Evolutionary conservation across 176 grass and related monocot genomes (phyloP), one percentile per base, ranked within the genome.

Genomic region (Paspalum vaginatum): DNA sequence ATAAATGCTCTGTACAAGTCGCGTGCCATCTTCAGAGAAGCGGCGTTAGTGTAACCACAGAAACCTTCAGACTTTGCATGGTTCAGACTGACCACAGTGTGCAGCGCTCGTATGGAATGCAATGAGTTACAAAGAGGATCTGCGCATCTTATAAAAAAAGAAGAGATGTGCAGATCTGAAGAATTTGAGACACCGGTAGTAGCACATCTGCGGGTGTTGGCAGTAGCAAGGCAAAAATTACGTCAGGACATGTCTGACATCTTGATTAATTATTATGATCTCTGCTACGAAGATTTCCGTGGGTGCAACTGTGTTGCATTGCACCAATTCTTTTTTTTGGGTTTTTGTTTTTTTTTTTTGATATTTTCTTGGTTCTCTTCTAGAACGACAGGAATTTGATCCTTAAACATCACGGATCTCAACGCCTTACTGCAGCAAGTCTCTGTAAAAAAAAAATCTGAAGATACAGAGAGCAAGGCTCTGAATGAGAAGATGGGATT

Each of bases 401-500:
- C n/a, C n/a, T n/a, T n/a, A n/a, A n/a, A n/a, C n/a, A n/a, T n/a
- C n/a, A n/a, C n/a, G n/a, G n/a, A n/a, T n/a, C n/a, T n/a, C n/a
- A n/a, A n/a, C n/a, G n/a, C n/a, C n/a, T n/a, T n/a, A n/a, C n/a
- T n/a, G n/a, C n/a, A n/a, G n/a, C n/a, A n/a, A n/a, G n/a, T 52
- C 5, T 7, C 12, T 51, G 0, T 72, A n/a, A 47, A 11, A 25
- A n/a, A n/a, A 27, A 72, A 72, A 48, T 8, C 75, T 83, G 80
- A 74, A 42, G 60, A 50, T 27, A 43, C 42, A 72, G 4, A 41
- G n/a, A 58, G 11, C 38, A 44, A 58, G 58, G 42, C 0, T 48
- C 20, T 22, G 25, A 0, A 67, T 22, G 17, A 68, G 8, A 79
- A 79, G 80, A 41, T 74, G 45, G 46, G 21, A 59, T 74, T 17